Evolutionary conservation across 2,329 filamentous ascomycete genomes (phyloP).

Genomic region (Tolypocladium guangdongense): DNA sequence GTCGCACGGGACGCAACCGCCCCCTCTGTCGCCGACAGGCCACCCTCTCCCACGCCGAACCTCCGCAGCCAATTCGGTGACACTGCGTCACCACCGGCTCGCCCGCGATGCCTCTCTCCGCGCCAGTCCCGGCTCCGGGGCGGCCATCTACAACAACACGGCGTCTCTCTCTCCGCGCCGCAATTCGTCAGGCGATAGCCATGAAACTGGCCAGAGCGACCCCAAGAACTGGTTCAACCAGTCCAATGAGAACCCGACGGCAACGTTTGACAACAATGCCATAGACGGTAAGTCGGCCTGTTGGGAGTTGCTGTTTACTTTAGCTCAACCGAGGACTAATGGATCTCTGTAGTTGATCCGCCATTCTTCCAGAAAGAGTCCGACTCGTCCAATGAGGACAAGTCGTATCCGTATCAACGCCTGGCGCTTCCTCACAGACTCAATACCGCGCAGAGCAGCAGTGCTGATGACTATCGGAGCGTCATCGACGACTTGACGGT

Average conservation of each 20-base stretch:
- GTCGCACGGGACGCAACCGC: slow-evolving; percentile 13
- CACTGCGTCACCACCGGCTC: slow-evolving; percentile 33
- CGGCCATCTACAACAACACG: slow-evolving; percentile 6
- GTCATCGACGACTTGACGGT: slow-evolving; percentile 83
- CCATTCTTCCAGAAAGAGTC: slow-evolving; percentile 44
- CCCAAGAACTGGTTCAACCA: slow-evolving; percentile 43
- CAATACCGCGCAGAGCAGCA: slow-evolving; percentile 39
- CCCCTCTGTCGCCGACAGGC: slow-evolving; percentile 16
- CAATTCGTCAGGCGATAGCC: slow-evolving; percentile 39
- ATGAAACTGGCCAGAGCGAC: slow-evolving; percentile 37
- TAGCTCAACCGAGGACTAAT: neutral
- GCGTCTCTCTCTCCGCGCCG: slow-evolving; percentile 14
- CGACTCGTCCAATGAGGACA: slow-evolving; percentile 39
- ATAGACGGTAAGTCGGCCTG: slow-evolving; percentile 34
- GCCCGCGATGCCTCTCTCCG: slow-evolving; percentile 29
- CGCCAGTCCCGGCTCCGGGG: slow-evolving; percentile 13
- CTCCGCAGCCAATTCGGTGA: slow-evolving; percentile 34
- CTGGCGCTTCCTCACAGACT: slow-evolving; percentile 17
- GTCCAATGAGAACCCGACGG: slow-evolving; percentile 38
- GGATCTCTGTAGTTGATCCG: slow-evolving; percentile 30
- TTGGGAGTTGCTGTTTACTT: neutral
- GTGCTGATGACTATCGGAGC: slow-evolving; percentile 64
- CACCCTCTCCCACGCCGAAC: slow-evolving; percentile 33
- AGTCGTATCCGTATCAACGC: slow-evolving; percentile 12
- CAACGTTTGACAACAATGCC: slow-evolving; percentile 26